Conservation (phyloP, 352 stramenopile genomes). For the Globisporangium barbulae region DNA sequence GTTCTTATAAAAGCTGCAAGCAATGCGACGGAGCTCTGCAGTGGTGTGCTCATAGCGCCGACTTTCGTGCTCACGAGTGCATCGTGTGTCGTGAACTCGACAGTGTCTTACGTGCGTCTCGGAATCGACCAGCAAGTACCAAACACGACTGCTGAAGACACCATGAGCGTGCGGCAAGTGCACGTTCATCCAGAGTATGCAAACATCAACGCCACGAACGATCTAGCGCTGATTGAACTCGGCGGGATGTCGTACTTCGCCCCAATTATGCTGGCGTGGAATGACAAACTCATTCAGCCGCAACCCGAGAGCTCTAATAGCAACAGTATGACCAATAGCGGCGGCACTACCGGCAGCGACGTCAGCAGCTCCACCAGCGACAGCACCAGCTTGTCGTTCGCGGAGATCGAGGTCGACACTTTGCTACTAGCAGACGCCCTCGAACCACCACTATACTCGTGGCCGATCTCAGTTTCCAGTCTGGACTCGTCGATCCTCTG, state of each 20-base stretch:
- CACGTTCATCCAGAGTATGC: slow-evolving; percentile 6
- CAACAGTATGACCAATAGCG: background rate
- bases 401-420: background rate
- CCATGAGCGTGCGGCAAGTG: slow-evolving; percentile 5
- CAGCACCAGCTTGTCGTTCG: background rate
- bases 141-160: slow-evolving; percentile 1
- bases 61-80: slow-evolving; percentile 4
- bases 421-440: background rate
- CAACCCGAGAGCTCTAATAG: background rate
- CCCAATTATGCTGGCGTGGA: background rate
- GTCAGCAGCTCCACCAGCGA: background rate
- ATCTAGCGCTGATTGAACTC: slow-evolving; percentile 13
- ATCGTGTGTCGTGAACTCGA: slow-evolving; percentile 2
- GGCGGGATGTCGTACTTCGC: slow-evolving; percentile 11
- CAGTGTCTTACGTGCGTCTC: slow-evolving; percentile 5
- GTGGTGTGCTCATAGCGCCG: slow-evolving; percentile 6
- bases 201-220: background rate
- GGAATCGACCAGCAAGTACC: background rate
- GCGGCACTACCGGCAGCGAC: background rate
- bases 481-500: background rate
- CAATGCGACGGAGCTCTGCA: background rate
- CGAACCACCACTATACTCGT: slow-evolving; percentile 1
- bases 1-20: background rate
- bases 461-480: background rate
- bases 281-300: slow-evolving; percentile 4